Evolutionary conservation across 164 flowering plant species (phyloP), one percentile per base, ranked within the genome.

Genomic region (Aristolochia contorta): DNA sequence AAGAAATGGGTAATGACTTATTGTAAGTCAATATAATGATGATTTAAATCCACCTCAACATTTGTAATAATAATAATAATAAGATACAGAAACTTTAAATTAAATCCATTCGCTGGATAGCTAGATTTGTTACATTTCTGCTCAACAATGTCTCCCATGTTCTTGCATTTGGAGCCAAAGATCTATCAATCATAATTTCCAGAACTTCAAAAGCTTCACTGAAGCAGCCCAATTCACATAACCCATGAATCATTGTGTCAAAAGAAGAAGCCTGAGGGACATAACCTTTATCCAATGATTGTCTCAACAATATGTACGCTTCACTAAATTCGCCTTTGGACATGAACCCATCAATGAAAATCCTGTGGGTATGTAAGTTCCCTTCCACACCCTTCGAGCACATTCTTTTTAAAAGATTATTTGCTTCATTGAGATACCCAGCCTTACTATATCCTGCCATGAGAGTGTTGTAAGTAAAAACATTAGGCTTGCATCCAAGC

Each of bases 401-500:
- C 87, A 85, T 86, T 72, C 74, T 73, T 30, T 43, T 66, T 51
- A 77, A 20, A 24, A 86, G 58, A 57, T 71, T 78, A 54, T 47
- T 72, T 0, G 73, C 84, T 63, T 67, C 61, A 48, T 51, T 59
- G 37, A 83, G 7, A 27, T 83, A 77, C 25, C 84, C 85, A 63
- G 19, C 64, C 65, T 69, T 69, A 57, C 78, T 77, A 12, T 78
- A 58, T 0, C 69, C 79, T 18, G 61, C 65, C 58, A 85, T 48
- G 9, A 86, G 51, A 1, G 59, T 67, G 63, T 78, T 81, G 58
- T 84, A 91, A 16, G 87, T 77, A 49, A 68, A 57, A 50, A 66
- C 72, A 84, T 85, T 67, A 33, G 92, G 84, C 43, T 63, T 65
- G 77, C 94, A 88, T 6, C 84, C 89, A 57, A 82, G 49, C 27